Evolutionary conservation across 495 filamentous ascomycete genomes (phyloP).

Genomic region (Penicillium waksmanii): DNA sequence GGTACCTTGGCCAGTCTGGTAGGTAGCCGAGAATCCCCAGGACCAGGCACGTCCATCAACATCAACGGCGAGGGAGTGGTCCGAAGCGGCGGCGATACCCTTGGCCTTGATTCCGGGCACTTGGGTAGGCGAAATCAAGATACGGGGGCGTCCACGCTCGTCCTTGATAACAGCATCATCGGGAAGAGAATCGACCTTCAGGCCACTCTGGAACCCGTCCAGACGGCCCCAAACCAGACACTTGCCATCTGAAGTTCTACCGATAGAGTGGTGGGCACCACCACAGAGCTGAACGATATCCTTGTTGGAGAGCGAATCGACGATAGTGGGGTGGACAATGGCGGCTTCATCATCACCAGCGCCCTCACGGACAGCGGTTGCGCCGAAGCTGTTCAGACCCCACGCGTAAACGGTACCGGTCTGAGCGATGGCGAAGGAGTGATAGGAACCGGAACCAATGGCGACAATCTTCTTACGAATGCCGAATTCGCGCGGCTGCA

Average conservation of each 20-base stretch:
- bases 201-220: constrained; percentile 61
- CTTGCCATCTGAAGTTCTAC: constrained; percentile 54
- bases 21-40: constrained; percentile 66
- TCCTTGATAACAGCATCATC: constrained; percentile 54
- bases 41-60: constrained; percentile 59
- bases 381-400: constrained; percentile 86
- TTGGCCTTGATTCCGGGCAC: constrained; percentile 51
- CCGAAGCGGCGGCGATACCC: constrained; percentile 53
- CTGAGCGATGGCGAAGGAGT: constrained; percentile 73
- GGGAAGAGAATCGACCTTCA: constrained; percentile 54
- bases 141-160: constrained; percentile 52
- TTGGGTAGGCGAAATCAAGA: constrained; percentile 56
- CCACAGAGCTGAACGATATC: constrained; percentile 54
- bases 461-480: constrained; percentile 60
- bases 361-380: constrained; percentile 71
- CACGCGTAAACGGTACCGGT: constrained; percentile 76
- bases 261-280: constrained; percentile 63
- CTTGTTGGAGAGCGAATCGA: constrained; percentile 57
- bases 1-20: constrained; percentile 64
- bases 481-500: constrained; percentile 71
- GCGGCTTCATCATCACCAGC: constrained; percentile 68
- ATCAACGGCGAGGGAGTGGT: constrained; percentile 63
- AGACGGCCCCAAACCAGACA: constrained; percentile 64
- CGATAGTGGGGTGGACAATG: constrained; percentile 60
- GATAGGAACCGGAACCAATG: constrained; percentile 59